Evolutionary conservation across 768 basidiomycete genomes (phyloP).

Genomic region (Amanita rimosa): DNA sequence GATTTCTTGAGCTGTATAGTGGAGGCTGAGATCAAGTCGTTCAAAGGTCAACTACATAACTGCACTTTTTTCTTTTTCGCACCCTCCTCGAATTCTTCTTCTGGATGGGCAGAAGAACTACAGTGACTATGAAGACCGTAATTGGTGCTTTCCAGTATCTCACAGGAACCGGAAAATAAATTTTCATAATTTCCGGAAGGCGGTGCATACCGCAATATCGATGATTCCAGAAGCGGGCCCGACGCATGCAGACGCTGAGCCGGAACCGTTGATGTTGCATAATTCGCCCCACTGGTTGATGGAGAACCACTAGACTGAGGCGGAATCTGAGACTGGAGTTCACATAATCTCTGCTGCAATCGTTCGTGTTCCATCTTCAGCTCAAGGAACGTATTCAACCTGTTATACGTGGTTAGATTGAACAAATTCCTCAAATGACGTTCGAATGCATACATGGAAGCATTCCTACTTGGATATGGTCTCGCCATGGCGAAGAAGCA

Average conservation of each 20-base stretch:
- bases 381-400: slow-evolving; percentile 68
- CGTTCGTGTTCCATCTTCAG: slow-evolving; percentile 84
- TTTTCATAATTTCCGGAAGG: not conserved
- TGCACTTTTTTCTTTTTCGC: slow-evolving; percentile 56
- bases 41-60: not conserved
- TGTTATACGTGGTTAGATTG: slow-evolving; percentile 15
- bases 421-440: not conserved
- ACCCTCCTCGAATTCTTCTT: slow-evolving; percentile 39
- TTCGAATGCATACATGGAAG: slow-evolving; percentile 40
- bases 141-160: slow-evolving; percentile 6
- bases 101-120: slow-evolving; percentile 13
- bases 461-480: slow-evolving; percentile 67
- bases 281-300: slow-evolving; percentile 20
- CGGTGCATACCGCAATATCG: slow-evolving; percentile 5
- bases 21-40: not conserved
- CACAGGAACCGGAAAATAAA: not conserved
- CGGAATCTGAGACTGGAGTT: slow-evolving; percentile 23
- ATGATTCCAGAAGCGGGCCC: slow-evolving; percentile 5
- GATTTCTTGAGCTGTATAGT: slow-evolving; percentile 32
- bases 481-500: slow-evolving; percentile 70
- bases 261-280: slow-evolving; percentile 23
- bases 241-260: slow-evolving; percentile 2
- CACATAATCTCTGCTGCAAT: slow-evolving; percentile 48
- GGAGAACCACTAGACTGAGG: slow-evolving; percentile 12
- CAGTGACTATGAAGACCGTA: slow-evolving; percentile 9